Evolutionary conservation across 2,329 filamentous ascomycete species (phyloP), one percentile per base, ranked within the genome.

Genomic region (Venturia carpophila): DNA sequence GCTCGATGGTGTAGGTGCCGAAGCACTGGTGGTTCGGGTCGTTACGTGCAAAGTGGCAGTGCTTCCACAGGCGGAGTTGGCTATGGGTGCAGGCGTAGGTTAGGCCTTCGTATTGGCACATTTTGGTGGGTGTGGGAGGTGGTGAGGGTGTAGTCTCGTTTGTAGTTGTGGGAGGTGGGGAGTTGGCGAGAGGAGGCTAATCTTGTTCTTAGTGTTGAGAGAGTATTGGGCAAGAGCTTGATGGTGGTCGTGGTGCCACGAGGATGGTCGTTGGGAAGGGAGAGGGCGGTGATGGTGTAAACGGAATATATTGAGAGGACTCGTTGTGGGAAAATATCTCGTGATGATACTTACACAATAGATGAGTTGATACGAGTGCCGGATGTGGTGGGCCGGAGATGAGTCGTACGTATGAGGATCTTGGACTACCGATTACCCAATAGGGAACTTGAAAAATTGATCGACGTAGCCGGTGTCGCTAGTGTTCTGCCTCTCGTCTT

Each of bases 21-120:
- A 83, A 84, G 74, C 89, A 92, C 69, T 85, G 80, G 72, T 92
- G 88, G 67, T 83, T 80, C 0, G 84, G 84, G 69, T 91, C 85
- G 72, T 89, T 90, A 66, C 89, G 86, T 5, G 89, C 87, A 69
- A 85, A 86, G 75, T 92, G 89, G 74, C 89, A 92, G 74, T 90
- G 83, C 24, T 84, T 85, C 71, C 87, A 85, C 37, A 89, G 78
- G 27, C 85, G 82, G 37, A 81, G 75, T 17, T 79, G 76, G 5
- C 79, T 80, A 75, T 91, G 88, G 34, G 79, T 79, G 77, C 89
- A 92, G 27, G 71, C 69, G 73, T 87, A 91, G 67, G 84, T 74
- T 69, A 88, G 88, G 68, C 87, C 84, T 73, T 92, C 88, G 74
- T 79, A 91, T 72, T 88, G 84, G 70, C 87, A 90, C 87, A 90